phyloP scores from a whole-genome alignment of 148 eudicot genomes.

The Rhododendron vialii region DNA sequence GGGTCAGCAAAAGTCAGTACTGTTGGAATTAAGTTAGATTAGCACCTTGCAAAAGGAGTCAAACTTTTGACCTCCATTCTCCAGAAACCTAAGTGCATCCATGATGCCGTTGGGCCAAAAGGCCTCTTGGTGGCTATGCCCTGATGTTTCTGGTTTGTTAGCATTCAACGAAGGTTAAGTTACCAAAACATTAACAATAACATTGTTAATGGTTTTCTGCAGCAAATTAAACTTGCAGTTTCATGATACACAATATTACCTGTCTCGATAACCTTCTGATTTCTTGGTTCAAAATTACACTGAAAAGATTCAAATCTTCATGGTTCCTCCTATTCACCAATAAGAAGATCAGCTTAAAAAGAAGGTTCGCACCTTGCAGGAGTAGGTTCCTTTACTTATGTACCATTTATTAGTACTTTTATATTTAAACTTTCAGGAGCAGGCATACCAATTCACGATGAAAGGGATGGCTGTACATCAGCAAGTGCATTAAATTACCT shows the following conservation, averaged over 20 bases:
- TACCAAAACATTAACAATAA: not conserved
- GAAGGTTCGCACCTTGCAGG: not conserved
- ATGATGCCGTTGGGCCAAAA: not conserved
- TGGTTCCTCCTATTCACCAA: conserved; percentile 63
- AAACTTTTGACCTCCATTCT: no score
- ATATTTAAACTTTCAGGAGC: not conserved
- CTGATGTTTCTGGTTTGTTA: not conserved
- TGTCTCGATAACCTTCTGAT: conserved; percentile 73
- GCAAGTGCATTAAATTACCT: conserved; percentile 38
- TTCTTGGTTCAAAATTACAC: conserved; percentile 81
- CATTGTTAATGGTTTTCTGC: not conserved
- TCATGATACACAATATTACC: conserved; percentile 28
- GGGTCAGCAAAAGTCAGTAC: no score
- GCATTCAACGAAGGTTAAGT: not conserved
- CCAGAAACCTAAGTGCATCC: no score
- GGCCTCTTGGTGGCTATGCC: not conserved
- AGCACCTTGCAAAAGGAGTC: no score
- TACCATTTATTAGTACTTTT: not conserved
- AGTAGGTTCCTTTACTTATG: not conserved
- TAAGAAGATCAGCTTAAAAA: not conserved
- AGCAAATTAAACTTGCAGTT: not conserved
- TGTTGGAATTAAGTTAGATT: no score
- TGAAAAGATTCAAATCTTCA: conserved; percentile 83
- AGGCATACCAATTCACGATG: not conserved
- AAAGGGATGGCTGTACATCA: not conserved